Evolutionary conservation across 345 rosid genomes (phyloP).

Genomic region (Citrus australasica): DNA sequence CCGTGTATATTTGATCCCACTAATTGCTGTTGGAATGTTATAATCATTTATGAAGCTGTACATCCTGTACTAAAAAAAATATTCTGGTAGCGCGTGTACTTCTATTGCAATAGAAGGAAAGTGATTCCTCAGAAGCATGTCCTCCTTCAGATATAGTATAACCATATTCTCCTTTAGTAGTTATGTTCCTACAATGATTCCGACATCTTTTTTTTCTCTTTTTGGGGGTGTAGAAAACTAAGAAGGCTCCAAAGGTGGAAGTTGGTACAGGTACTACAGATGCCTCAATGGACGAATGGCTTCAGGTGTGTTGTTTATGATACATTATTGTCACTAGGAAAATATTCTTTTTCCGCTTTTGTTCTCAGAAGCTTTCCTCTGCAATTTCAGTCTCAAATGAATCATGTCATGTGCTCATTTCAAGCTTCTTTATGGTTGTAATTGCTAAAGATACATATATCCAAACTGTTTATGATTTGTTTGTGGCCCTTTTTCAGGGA

Average conservation of each 20-base stretch:
- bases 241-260: conserved; percentile 77
- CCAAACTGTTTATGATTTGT: neutral
- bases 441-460: neutral
- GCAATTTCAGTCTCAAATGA: neutral
- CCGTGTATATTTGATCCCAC: neutral
- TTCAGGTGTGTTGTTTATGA: conserved; percentile 50
- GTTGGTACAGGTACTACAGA: conserved; percentile 71
- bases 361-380: neutral
- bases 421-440: neutral
- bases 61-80: neutral
- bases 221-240: conserved; percentile 57
- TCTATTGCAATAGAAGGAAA: neutral
- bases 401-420: neutral
- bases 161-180: neutral
- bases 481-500: conserved; percentile 42
- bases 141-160: neutral
- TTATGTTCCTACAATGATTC: neutral
- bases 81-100: neutral
- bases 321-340: neutral
- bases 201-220: neutral
- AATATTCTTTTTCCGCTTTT: neutral
- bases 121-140: too few species aligned
- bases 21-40: neutral
- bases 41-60: neutral
- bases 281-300: conserved; percentile 91